Base-by-base conservation (phyloP, 2,329 filamentous ascomycete species). In the Ascochyta lentis region DNA sequence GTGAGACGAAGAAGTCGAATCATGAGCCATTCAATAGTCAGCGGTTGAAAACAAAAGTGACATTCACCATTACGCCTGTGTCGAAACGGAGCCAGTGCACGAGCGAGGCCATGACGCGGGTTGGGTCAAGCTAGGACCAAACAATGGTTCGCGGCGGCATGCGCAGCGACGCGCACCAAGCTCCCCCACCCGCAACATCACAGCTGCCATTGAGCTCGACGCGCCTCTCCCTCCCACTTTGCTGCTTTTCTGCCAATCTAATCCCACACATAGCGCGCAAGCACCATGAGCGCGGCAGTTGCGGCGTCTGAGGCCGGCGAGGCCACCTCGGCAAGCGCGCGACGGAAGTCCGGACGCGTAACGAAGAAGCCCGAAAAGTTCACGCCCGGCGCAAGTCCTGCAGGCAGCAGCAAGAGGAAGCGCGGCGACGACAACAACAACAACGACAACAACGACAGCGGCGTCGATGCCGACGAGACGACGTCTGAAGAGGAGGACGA, bases 341-440 rank as follows among this genome's bases (percentile, higher is more conserved):
- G 75, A 59, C 76, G 76, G 61, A 75, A 71, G 49, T 77, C 75
- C 31, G 75, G 74, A 72, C 74, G 76, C 71, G 76, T 78, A 54
- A 66, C 69, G 49, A 73, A 69, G 50, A 74, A 71, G 58, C 74
- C 74, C 41, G 65, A 74, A 54, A 66, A 63, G 47, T 71, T 72
- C 61, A 63, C 68, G 38, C 66, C 69, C 4, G 65, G 60, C 35
- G 59, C 69, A 23, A 73, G 66, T 44, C 70, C 73, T 9, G 59
- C 66, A 6, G 63, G 61, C 26, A 71, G 67, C 54, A 49, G 69
- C 35, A 77, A 77, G 63, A 69, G 75, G 19, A 77, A 77, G 62
- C 74, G 74, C 48, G 62, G 59, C 49, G 64, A 63, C 38, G 64
- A 71, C 7, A 57, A 67, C 23, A 70, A 71, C 19, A 71, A 61